These are phyloP conservation scores for Diplodia intermedia DNA, from an alignment of 2,329 filamentous ascomycete genomes.

Conservation along the genomic window DNA sequence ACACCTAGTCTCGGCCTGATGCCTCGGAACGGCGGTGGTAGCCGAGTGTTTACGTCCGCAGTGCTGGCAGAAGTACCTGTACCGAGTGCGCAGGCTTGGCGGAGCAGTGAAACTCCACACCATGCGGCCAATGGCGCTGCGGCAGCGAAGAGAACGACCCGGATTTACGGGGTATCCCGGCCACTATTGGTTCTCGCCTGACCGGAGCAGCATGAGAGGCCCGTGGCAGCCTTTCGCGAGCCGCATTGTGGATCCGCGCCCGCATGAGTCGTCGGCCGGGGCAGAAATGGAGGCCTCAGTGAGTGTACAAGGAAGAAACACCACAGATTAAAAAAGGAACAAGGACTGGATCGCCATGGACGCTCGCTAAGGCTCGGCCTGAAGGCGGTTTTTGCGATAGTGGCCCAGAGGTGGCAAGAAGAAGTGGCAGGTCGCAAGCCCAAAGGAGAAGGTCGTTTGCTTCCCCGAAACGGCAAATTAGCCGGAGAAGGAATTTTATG, in stretches of 20 bases:
- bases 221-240: not conserved
- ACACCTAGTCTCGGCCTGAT: not conserved
- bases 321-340: not conserved
- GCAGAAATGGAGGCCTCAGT: not conserved
- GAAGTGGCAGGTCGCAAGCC: not conserved
- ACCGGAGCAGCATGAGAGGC: not conserved
- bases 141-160: not conserved
- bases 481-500: conserved; percentile 10
- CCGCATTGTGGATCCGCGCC: not conserved
- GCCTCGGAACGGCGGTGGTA: not conserved
- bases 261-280: not conserved
- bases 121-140: not conserved
- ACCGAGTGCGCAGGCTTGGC: not conserved
- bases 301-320: not conserved
- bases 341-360: not conserved
- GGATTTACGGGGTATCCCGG: not conserved
- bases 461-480: not conserved
- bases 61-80: not conserved
- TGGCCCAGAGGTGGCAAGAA: not conserved
- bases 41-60: conserved; percentile 22
- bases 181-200: not conserved
- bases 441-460: conserved; percentile 18
- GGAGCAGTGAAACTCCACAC: not conserved
- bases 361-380: not conserved
- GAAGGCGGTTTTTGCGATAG: not conserved